Conservation (phyloP, 257 asterid genomes). For the Nyctanthes arbortristis region DNA sequence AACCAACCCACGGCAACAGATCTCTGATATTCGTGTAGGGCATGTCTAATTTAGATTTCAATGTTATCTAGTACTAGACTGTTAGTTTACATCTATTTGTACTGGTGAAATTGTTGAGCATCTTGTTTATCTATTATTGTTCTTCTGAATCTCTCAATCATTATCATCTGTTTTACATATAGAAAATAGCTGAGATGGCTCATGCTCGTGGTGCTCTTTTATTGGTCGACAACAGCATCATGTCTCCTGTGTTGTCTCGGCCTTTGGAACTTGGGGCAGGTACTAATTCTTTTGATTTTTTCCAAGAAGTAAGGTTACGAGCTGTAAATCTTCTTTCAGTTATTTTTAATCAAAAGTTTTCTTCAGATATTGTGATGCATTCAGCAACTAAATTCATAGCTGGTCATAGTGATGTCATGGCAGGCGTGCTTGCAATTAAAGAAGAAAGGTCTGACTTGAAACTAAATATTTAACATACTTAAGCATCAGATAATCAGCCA, state of each 20-base stretch:
- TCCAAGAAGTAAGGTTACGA: slow-evolving; percentile 1
- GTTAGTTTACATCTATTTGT: background rate
- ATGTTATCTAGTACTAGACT: background rate
- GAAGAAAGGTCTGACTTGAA: slow-evolving; percentile 60
- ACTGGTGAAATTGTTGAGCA: background rate
- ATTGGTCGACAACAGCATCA: slow-evolving; percentile 94
- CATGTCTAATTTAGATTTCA: slow-evolving; percentile 3
- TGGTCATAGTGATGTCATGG: slow-evolving; percentile 92
- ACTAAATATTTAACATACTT: no score
- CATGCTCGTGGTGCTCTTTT: slow-evolving; percentile 84
- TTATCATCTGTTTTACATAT: slow-evolving; percentile 22
- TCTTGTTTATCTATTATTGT: slow-evolving; percentile 6
- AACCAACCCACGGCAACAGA: slow-evolving; percentile 93
- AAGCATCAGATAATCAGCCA: background rate
- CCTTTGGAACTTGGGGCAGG: slow-evolving; percentile 97
- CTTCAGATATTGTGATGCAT: slow-evolving; percentile 91
- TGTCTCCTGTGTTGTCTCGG: slow-evolving; percentile 84
- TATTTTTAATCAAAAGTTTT: slow-evolving; percentile 23
- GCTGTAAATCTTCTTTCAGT: slow-evolving; percentile 1
- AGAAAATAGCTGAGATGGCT: slow-evolving; percentile 87
- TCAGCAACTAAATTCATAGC: slow-evolving; percentile 90
- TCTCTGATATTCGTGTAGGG: slow-evolving; percentile 80
- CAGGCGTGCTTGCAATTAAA: slow-evolving; percentile 73
- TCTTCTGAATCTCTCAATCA: no score
- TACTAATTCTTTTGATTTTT: slow-evolving; percentile 22